Evolutionary conservation across 768 basidiomycete genomes (phyloP).

Genomic region (Boletus reticulatus): DNA sequence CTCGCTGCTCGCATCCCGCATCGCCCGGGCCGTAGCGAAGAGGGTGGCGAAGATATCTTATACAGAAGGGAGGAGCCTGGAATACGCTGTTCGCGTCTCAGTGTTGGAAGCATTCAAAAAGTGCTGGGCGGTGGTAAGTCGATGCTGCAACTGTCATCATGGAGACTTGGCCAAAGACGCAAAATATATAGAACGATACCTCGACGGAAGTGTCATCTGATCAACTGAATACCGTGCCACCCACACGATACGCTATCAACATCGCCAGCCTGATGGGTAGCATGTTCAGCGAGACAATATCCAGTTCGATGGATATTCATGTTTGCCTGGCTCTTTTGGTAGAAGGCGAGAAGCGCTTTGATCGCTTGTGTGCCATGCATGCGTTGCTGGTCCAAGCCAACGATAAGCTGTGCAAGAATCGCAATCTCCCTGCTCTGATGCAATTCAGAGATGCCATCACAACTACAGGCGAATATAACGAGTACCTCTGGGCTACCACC

Average conservation of each 20-base stretch:
- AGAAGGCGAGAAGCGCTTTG: conserved; percentile 19
- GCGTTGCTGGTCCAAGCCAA: conserved; percentile 33
- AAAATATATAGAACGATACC: conserved; percentile 14
- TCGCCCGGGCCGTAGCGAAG: conserved; percentile 10
- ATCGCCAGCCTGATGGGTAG: conserved; percentile 34
- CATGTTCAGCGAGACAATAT: conserved; percentile 27
- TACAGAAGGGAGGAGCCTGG: conserved; percentile 11
- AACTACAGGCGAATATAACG: conserved; percentile 9
- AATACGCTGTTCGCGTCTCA: conserved; percentile 10
- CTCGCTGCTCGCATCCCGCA: conserved; percentile 13
- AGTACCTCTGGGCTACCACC: conserved; percentile 21
- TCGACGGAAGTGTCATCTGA: conserved; percentile 2
- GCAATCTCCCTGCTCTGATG: conserved; percentile 15
- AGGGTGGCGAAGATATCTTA: conserved; percentile 6
- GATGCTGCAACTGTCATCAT: not conserved
- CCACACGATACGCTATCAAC: conserved; percentile 23
- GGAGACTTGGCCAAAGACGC: not conserved
- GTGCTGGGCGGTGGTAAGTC: conserved; percentile 17
- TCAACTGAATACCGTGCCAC: not conserved
- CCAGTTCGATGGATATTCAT: conserved; percentile 26
- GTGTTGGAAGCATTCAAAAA: conserved; percentile 15
- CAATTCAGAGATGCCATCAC: conserved; percentile 20
- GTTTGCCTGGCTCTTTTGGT: conserved; percentile 29
- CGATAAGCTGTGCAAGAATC: conserved; percentile 31
- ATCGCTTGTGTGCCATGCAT: conserved; percentile 35